These are phyloP conservation scores for Pyrus pyrifolia DNA, from an alignment of 306 rosid genomes.

Conservation along the genomic window DNA sequence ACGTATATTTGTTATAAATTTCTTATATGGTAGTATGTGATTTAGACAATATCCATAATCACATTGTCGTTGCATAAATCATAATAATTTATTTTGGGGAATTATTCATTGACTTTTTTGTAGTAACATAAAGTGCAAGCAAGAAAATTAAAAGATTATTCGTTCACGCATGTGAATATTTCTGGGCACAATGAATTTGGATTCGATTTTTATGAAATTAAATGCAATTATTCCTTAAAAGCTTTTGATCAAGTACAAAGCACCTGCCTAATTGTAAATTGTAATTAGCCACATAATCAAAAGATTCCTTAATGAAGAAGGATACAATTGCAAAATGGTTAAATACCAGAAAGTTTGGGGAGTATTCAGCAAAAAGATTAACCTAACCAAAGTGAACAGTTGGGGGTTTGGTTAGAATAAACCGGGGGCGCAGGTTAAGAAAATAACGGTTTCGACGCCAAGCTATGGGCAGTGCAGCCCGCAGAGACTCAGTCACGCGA, in stretches of 20 bases:
- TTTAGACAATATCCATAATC: not conserved
- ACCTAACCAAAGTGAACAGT: conserved; percentile 12
- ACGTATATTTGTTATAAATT: no score
- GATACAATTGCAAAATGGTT: not conserved
- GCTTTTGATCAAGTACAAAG: not conserved
- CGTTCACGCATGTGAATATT: not conserved
- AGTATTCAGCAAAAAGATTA: not conserved
- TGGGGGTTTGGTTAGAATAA: conserved; percentile 24
- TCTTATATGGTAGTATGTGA: not conserved
- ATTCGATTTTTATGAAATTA: not conserved
- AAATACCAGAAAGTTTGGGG: not conserved
- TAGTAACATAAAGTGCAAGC: not conserved
- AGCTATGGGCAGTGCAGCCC: conserved; percentile 39
- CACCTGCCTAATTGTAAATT: conserved; percentile 1
- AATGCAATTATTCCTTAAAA: not conserved
- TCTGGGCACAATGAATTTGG: not conserved
- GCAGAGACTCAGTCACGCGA: not conserved
- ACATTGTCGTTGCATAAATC: not conserved
- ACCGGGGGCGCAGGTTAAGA: conserved; percentile 8
- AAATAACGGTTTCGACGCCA: conserved; percentile 33
- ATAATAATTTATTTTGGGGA: no score
- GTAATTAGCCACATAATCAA: not conserved
- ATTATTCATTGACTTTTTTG: no score
- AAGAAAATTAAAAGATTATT: not conserved
- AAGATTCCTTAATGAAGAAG: not conserved